Base-by-base conservation (phyloP, 1,284 basidiomycete species). In the Fomitopsis schrenkii region DNA sequence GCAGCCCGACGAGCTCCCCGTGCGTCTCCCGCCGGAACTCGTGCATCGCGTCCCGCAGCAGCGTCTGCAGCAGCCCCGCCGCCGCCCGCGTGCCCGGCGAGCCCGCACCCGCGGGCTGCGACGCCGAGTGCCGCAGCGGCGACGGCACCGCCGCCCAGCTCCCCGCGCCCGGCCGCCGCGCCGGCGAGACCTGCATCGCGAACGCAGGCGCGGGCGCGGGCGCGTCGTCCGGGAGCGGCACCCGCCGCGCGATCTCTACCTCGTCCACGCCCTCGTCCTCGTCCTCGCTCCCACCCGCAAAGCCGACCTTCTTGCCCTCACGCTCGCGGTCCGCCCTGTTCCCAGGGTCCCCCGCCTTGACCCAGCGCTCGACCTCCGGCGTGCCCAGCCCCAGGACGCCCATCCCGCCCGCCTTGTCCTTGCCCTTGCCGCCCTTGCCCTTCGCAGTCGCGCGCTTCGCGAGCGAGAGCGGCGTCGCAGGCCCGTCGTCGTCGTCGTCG, bases 11-110 rank as follows among this genome's bases (percentile, higher is more conserved):
- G 80, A 91, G 83, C 76, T 90, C 86, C 33, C 81, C 76, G 67
- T 81, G 81, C 35, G 83, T 84, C 72, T 91, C 87, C 64, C 80
- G 78, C 67, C 86, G 85, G 68, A 84, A 88, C 66, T 91, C 89
- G 64, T 80, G 83, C 83, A 91, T 83, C 59, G 84, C 86, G 62
- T 90, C 88, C 52, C 80, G 79, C 60, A 91, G 80, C 59, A 90
- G 82, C 36, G 77, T 79, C 57, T 83, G 81, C 62, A 91, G 71
- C 41, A 91, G 77, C 52, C 87, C 84, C 59, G 89, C 86, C 36
- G 87, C 83, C 10, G 80, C 75, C 38, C 71, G 65, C 41, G 67
- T 57, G 61, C 65, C 62, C 55, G 71, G 70, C 64, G 71, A 70
- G 44, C 63, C 61, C 17, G 70, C 69, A 52, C 67, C 7, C 30